Evolutionary conservation across 352 stramenopile species (phyloP).

Genomic region (Pythium monospermum): DNA sequence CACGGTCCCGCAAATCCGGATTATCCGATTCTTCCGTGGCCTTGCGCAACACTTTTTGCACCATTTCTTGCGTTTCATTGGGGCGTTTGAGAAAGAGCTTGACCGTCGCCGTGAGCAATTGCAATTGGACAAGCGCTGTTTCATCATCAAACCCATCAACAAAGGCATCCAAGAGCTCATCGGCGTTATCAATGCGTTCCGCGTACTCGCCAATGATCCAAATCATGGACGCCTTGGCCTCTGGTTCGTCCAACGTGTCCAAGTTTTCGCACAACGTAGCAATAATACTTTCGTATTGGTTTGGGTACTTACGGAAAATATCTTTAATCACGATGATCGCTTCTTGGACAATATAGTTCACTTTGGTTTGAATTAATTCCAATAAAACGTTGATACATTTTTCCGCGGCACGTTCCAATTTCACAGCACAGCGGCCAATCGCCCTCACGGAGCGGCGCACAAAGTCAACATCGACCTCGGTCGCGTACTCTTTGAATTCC

Average conservation of each 20-base stretch:
- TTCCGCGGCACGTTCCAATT: conserved; percentile 96
- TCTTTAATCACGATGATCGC: conserved; percentile 99
- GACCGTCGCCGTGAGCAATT: conserved; percentile 97
- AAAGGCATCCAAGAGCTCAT: conserved; percentile 98
- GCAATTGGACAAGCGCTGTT: conserved; percentile 94
- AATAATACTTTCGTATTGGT: conserved; percentile 99
- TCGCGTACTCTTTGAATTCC: conserved; percentile 99
- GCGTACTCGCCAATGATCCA: conserved; percentile 99
- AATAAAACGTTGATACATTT: conserved; percentile 99
- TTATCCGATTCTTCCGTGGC: conserved; percentile 98
- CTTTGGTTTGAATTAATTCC: conserved; percentile 99
- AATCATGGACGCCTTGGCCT: conserved; percentile 99
- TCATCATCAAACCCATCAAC: conserved; percentile 99
- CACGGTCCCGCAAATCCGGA: conserved; percentile 96
- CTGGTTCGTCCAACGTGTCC: conserved; percentile 98
- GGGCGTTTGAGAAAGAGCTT: conserved; percentile 98
- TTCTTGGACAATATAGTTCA: conserved; percentile 99
- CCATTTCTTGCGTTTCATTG: conserved; percentile 94
- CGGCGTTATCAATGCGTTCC: conserved; percentile 99
- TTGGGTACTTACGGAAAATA: conserved; percentile 99
- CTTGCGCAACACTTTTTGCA: conserved; percentile 96
- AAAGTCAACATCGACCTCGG: conserved; percentile 99
- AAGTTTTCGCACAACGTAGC: conserved; percentile 98
- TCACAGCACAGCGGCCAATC: conserved; percentile 97
- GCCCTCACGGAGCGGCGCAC: conserved; percentile 95